phyloP scores from a whole-genome alignment of 345 rosid species.

The Gossypium rotundifolium region DNA sequence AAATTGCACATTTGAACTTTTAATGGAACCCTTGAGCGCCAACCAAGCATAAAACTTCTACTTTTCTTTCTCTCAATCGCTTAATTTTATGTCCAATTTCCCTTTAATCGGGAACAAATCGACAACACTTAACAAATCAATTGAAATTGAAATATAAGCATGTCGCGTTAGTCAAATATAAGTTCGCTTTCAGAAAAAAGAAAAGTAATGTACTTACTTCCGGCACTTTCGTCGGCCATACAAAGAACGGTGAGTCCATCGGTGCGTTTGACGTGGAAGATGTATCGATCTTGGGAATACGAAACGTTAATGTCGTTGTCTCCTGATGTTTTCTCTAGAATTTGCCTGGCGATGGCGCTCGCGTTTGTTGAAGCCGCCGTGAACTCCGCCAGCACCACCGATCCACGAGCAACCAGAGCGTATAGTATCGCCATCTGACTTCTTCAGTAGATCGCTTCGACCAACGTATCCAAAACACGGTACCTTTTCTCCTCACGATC shows the following conservation, averaged over 20 bases:
- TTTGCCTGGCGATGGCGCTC: constrained; percentile 70
- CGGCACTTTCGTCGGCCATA: constrained; percentile 94
- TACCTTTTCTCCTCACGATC: neutral
- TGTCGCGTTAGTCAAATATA: neutral
- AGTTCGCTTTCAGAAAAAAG: neutral
- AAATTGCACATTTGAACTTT: neutral
- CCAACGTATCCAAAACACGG: neutral
- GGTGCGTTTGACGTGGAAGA: constrained; percentile 90
- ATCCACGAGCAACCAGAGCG: constrained; percentile 86
- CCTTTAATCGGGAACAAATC: neutral
- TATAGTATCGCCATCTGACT: constrained; percentile 70
- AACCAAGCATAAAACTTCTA: neutral
- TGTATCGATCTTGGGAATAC: constrained; percentile 87
- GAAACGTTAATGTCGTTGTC: constrained; percentile 67
- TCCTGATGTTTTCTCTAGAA: constrained; percentile 75
- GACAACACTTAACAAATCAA: neutral
- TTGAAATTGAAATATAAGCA: neutral
- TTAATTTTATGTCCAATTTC: neutral
- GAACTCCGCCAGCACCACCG: constrained; percentile 91
- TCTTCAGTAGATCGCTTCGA: neutral
- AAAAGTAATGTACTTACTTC: constrained; percentile 40
- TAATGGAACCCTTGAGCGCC: neutral
- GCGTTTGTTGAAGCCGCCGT: constrained; percentile 72
- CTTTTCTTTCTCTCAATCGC: neutral
- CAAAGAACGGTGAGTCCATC: constrained; percentile 98